Evolutionary conservation across 1,284 basidiomycete species (phyloP).

Genomic region (Hortiboletus rubellus): DNA sequence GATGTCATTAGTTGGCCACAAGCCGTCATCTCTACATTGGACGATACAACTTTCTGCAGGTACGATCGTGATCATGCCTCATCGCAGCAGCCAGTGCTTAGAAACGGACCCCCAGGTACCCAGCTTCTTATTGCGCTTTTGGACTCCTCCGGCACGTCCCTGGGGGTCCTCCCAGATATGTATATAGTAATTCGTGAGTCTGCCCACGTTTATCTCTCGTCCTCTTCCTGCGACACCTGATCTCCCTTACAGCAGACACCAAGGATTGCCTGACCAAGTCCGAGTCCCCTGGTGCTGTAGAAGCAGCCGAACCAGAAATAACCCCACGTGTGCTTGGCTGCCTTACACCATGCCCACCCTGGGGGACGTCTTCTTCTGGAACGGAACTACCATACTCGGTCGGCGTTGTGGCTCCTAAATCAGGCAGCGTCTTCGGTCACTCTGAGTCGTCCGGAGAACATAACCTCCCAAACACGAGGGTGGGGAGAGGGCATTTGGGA

Average conservation of each 20-base stretch:
- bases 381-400: conserved; percentile 9
- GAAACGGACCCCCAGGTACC: conserved; percentile 6
- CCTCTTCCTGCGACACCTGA: background rate
- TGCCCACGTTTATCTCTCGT: background rate
- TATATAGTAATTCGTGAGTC: conserved; percentile 16
- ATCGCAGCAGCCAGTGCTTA: background rate
- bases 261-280: conserved; percentile 2
- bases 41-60: conserved; percentile 14
- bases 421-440: background rate
- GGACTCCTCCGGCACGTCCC: conserved; percentile 5
- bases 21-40: conserved; percentile 16
- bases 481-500: background rate
- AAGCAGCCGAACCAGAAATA: conserved; percentile 5
- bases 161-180: conserved; percentile 5
- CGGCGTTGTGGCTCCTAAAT: conserved; percentile 4
- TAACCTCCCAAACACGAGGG: background rate
- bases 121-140: conserved; percentile 11
- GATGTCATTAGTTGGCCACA: conserved; percentile 1
- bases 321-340: background rate
- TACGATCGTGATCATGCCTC: background rate
- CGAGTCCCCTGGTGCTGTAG: background rate
- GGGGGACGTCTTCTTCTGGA: conserved; percentile 13
- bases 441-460: background rate
- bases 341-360: conserved; percentile 7
- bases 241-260: conserved; percentile 2